Evolutionary conservation across 306 rosid species (phyloP), one percentile per base, ranked within the genome.

Genomic region (Spatholobus suberectus): DNA sequence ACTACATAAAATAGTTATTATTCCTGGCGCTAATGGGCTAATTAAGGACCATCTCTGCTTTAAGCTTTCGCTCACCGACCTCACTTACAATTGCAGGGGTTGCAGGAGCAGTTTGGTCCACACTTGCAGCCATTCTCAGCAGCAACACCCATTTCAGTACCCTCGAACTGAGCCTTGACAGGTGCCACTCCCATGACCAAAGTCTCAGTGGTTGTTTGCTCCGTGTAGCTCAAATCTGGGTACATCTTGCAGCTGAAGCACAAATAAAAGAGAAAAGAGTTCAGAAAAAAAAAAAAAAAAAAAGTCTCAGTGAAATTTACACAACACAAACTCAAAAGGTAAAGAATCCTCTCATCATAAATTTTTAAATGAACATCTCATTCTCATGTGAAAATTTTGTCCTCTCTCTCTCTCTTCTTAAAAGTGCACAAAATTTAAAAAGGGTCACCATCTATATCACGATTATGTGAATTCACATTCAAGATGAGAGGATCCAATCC

Each of bases 1-100:
- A 35, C 62, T 68, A 5, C 24, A 13, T 24, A 34, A 18, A 49
- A 51, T 23, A 57, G 21, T 44, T 18, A 17, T 84, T 74, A 18
- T 57, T 84, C 41, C 59, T 76, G 77, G 57, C 5, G 5, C 66
- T 55, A 55, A 49, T 17, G 5, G 59, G 62, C 10, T 27, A 27
- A 59, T 59, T 12, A 52, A 69, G 35, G 15, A 26, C n/a, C 55
- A 44, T 85, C 85, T 86, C 85, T 79, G 87, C 90, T 86, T 80
- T 51, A 68, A 69, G 47, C 5, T 55, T 41, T 37, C 1, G 23
- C 3, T 55, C 6, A 40, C 9, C 11, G 12, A 12, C 8, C 62
- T 91, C 94, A 92, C 75, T 92, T 83, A 67, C 98, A 94, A 57
- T 20, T 89, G 92, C 98, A 95, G 2, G 97, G 95, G 57, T 91